Evolutionary conservation across 139 green algal genomes (phyloP), one percentile per base, ranked within the genome.

Genomic region (Coelastrella sp.): DNA sequence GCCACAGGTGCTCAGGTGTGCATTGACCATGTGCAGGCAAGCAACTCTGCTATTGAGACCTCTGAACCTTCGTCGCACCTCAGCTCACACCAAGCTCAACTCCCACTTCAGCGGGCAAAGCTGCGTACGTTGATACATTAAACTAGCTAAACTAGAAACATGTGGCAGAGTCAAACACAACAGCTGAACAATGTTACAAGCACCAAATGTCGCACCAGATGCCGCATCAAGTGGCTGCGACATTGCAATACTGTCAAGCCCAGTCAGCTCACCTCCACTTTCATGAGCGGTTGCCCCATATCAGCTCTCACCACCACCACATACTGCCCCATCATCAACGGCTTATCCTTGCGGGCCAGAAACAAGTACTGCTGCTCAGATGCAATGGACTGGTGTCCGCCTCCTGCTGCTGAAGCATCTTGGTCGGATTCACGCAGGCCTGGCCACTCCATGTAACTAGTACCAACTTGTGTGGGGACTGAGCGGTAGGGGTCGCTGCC

Each of bases 351-450:
- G 47, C 54, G 66, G 3, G 47, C 7, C 20, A 88, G 7, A 19
- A 88, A 81, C 54, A 88, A n/a, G 54, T 88, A 88, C 68, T 88
- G 83, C 83, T 88, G 83, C 83, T 88, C 83, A 14, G 54, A 73
- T 7, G 83, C 66, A 11, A 88, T 56, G 68, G 20, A 64, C 17
- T 32, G 54, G 16, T 88, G 83, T 13, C 83, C 83, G 5, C 83
- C 83, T 7, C 83, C 83, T 17, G 61, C 81, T 87, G 66, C 68
- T 56, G 20, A 16, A 11, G 66, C 54, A 5, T 56, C 54, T n/a
- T 88, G 83, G 68, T 80, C 83, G 4, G 19, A 19, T 32, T 80
- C 68, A 11, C 54, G 13, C 4, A 88, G 66, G 32, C 83, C 83
- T 54, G 83, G 68, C 68, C 68, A 80, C 56, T 88, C 68, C 68